These are phyloP conservation scores for Aspergillus sp. DNA, from an alignment of 2,329 filamentous ascomycete genomes.

Conservation along the genomic window DNA sequence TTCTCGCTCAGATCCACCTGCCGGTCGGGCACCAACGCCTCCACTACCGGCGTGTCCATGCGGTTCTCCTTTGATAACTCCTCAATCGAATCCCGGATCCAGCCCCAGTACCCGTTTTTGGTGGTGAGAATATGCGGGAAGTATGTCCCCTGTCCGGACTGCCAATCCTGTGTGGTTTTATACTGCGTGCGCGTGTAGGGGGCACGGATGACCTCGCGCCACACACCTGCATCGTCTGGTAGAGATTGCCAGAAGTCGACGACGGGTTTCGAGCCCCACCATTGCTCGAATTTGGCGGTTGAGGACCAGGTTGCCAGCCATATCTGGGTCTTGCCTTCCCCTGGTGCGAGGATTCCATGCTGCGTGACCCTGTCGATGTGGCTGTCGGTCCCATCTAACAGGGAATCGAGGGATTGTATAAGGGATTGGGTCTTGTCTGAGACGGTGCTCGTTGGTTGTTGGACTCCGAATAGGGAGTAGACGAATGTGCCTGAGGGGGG, in stretches of 20 bases:
- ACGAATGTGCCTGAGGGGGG: not conserved
- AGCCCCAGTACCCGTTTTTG: slow-evolving; percentile 22
- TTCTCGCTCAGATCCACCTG: not conserved
- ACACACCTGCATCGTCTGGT: slow-evolving; percentile 14
- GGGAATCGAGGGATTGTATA: not conserved
- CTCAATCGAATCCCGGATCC: slow-evolving; percentile 14
- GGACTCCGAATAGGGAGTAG: not conserved
- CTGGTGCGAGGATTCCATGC: not conserved
- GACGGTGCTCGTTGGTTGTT: not conserved
- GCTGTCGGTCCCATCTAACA: not conserved
- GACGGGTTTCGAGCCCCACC: slow-evolving; percentile 14
- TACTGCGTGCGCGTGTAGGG: slow-evolving; percentile 10
- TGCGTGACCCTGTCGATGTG: not conserved
- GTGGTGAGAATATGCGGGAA: not conserved
- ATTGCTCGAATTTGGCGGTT: slow-evolving; percentile 3
- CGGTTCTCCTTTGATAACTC: not conserved
- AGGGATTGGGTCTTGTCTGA: not conserved
- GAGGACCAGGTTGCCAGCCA: slow-evolving; percentile 19
- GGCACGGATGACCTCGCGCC: slow-evolving; percentile 17
- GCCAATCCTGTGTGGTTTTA: slow-evolving; percentile 2
- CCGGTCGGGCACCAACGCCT: not conserved
- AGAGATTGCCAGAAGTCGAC: slow-evolving; percentile 15
- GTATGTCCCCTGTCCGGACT: too few species aligned
- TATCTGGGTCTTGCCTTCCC: not conserved
- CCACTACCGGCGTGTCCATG: not conserved